Conservation (phyloP, 1,284 basidiomycete species). For the Pseudozyma hubeiensis region DNA sequence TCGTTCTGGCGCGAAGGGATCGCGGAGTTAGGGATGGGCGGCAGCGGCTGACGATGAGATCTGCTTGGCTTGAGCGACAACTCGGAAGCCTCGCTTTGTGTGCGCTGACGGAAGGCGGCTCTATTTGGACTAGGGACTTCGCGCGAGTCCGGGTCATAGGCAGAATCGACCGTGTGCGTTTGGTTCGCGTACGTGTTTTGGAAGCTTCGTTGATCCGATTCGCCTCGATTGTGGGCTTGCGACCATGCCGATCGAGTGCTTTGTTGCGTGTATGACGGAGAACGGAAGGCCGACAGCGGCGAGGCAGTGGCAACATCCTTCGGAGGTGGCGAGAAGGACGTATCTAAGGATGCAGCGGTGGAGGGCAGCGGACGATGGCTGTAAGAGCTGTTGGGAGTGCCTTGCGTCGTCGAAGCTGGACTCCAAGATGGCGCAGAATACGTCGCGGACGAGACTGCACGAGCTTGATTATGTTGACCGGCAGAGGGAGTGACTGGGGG, state of each 20-base stretch:
- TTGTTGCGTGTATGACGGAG: slow-evolving; percentile 26
- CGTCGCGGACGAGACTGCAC: slow-evolving; percentile 18
- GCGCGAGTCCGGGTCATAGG: slow-evolving; percentile 29
- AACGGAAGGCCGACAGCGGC: slow-evolving; percentile 36
- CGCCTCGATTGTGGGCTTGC: slow-evolving; percentile 11
- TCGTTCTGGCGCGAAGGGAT: slow-evolving; percentile 4
- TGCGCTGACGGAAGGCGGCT: slow-evolving; percentile 22
- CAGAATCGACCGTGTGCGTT: slow-evolving; percentile 23
- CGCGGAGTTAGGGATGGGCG: slow-evolving; percentile 26
- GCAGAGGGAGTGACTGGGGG: slow-evolving; percentile 31
- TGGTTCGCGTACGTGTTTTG: slow-evolving; percentile 26
- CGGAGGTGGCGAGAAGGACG: slow-evolving; percentile 41
- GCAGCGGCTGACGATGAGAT: slow-evolving; percentile 38
- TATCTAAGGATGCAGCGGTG: slow-evolving; percentile 23
- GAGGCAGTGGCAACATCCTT: slow-evolving; percentile 21
- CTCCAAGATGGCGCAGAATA: slow-evolving; percentile 40
- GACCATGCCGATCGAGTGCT: slow-evolving; percentile 21
- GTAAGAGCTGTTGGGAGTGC: slow-evolving; percentile 33
- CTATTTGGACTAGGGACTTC: slow-evolving; percentile 6
- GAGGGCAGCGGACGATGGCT: slow-evolving; percentile 41
- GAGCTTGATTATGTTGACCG: slow-evolving; percentile 14
- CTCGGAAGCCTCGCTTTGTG: slow-evolving; percentile 42
- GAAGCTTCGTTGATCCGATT: slow-evolving; percentile 17
- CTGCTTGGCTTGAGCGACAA: slow-evolving; percentile 18
- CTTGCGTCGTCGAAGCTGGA: slow-evolving; percentile 22